These are phyloP conservation scores for Trichoderma aggressivum DNA, from an alignment of 2,329 filamentous ascomycete species.

Conservation along the genomic window DNA sequence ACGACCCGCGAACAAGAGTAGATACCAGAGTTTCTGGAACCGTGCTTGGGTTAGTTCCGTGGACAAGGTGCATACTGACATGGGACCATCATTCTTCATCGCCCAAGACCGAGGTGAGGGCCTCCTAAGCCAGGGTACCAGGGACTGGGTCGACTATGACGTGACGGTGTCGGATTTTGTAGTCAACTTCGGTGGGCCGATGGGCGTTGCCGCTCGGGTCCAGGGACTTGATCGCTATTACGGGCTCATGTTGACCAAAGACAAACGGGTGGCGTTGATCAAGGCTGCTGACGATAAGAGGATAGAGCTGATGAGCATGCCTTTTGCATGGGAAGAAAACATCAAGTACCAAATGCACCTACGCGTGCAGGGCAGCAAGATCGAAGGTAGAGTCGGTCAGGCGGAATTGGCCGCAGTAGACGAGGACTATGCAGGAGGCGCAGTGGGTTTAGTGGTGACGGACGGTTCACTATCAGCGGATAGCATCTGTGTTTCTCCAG, in stretches of 20 bases:
- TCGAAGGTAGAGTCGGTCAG: neutral
- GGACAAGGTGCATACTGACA: neutral
- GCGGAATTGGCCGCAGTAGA: neutral
- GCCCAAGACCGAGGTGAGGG: slow-evolving; percentile 24
- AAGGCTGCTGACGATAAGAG: slow-evolving; percentile 15
- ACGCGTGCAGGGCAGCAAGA: neutral
- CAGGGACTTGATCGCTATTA: slow-evolving; percentile 33
- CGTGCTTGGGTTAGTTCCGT: slow-evolving; percentile 12
- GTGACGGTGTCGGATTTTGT: slow-evolving; percentile 23
- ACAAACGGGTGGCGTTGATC: slow-evolving; percentile 18
- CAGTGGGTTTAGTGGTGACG: neutral
- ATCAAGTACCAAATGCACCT: neutral
- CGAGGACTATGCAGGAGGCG: neutral
- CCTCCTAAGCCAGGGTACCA: slow-evolving; percentile 32
- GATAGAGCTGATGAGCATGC: neutral
- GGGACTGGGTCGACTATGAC: slow-evolving; percentile 32
- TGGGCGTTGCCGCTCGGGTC: slow-evolving; percentile 27
- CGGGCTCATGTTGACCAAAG: slow-evolving; percentile 24
- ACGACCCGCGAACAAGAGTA: neutral
- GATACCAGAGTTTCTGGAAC: slow-evolving; percentile 10
- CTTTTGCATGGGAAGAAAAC: slow-evolving; percentile 13
- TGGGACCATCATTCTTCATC: neutral
- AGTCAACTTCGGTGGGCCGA: slow-evolving; percentile 25
- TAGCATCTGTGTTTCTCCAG: neutral
- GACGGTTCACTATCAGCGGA: neutral